phyloP scores from a whole-genome alignment of 805 yeast species.

The Kodamaea kaohsiungensis region DNA sequence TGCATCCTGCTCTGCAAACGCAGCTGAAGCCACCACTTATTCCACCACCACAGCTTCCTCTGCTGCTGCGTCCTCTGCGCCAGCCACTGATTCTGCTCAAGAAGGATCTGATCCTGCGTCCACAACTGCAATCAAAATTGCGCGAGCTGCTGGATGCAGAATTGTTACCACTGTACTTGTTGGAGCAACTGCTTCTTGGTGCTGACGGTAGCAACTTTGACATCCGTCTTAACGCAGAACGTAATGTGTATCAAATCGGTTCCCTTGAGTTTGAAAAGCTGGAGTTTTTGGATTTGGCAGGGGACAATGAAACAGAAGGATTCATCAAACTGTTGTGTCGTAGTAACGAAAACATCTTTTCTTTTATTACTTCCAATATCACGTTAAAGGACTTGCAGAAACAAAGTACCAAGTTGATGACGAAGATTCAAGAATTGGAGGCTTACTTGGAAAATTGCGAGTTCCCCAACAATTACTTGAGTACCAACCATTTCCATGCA shows the following conservation, averaged over 20 bases:
- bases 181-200: constrained; percentile 5
- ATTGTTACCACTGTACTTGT: constrained; percentile 4
- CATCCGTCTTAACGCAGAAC: constrained; percentile 22
- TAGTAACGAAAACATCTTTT: constrained; percentile 30
- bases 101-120: background rate
- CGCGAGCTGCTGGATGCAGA: constrained; percentile 2
- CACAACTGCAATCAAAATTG: background rate
- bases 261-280: constrained; percentile 52
- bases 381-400: constrained; percentile 45
- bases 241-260: constrained; percentile 44
- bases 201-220: constrained; percentile 5
- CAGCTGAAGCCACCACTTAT: constrained; percentile 1
- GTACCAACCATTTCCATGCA: constrained; percentile 14
- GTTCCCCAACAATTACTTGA: constrained; percentile 29
- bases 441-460: constrained; percentile 33
- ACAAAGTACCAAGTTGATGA: constrained; percentile 35
- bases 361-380: constrained; percentile 44
- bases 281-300: constrained; percentile 41
- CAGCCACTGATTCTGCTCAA: background rate
- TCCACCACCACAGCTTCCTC: constrained; percentile 1
- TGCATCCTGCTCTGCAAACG: background rate
- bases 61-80: constrained; percentile 4
- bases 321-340: constrained; percentile 47
- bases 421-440: constrained; percentile 32
- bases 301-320: constrained; percentile 53